Evolutionary conservation across 768 basidiomycete genomes (phyloP).

Genomic region (Leccinum fibrillosum): DNA sequence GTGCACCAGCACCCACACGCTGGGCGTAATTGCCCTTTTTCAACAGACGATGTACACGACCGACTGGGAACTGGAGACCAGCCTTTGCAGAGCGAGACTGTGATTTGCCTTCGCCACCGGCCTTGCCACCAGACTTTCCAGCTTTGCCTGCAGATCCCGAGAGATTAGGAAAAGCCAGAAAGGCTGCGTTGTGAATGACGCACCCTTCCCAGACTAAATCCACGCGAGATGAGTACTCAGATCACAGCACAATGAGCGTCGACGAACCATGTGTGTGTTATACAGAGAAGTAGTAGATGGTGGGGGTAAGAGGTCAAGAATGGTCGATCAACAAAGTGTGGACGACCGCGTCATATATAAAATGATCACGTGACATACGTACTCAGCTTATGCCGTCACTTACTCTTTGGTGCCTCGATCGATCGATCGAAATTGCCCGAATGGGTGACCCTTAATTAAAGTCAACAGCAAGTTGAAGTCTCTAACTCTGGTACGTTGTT

Average conservation of each 20-base stretch:
- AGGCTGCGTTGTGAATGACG: background rate
- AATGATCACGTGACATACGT: conserved; percentile 28
- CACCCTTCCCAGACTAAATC: conserved; percentile 32
- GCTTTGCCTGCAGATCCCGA: conserved; percentile 39
- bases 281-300: conserved; percentile 19
- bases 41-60: conserved; percentile 87
- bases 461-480: too few species aligned
- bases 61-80: conserved; percentile 83
- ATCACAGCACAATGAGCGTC: background rate
- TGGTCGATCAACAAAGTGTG: conserved; percentile 30
- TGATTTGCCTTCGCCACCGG: conserved; percentile 48
- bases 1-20: conserved; percentile 87
- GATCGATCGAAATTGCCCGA: too few species aligned
- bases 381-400: too few species aligned
- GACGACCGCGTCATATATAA: conserved; percentile 33
- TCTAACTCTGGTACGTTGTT: too few species aligned
- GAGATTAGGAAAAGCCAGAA: conserved; percentile 5
- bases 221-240: conserved; percentile 3
- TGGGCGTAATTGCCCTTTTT: conserved; percentile 88
- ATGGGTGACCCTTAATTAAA: too few species aligned
- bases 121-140: conserved; percentile 51
- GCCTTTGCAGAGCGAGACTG: conserved; percentile 73
- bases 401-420: too few species aligned
- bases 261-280: conserved; percentile 26
- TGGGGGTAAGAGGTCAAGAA: conserved; percentile 31